Conservation (phyloP, 1,284 basidiomycete species). For the Trichosporon faecale region DNA sequence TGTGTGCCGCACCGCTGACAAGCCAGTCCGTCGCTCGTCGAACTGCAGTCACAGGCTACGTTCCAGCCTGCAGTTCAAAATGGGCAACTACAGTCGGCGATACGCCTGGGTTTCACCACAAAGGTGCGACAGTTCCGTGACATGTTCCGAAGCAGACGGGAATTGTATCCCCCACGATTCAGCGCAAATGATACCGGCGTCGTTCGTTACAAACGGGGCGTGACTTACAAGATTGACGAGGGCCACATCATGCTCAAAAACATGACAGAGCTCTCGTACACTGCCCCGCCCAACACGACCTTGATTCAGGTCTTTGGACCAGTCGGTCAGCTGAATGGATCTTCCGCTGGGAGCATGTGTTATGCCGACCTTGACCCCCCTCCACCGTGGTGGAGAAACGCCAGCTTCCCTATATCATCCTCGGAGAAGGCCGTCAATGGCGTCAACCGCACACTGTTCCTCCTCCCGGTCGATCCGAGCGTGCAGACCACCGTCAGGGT, state of each 20-base stretch:
- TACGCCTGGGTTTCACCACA: no score
- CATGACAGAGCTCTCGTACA: background rate
- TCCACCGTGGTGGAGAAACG: background rate
- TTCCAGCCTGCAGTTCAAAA: no score
- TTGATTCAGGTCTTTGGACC: background rate
- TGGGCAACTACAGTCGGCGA: no score
- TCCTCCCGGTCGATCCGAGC: background rate
- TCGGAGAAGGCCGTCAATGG: background rate
- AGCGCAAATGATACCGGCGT: no score
- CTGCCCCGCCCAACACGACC: background rate
- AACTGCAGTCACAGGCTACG: no score
- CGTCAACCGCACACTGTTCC: background rate
- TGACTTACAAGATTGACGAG: background rate
- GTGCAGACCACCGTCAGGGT: background rate
- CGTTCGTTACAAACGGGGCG: no score
- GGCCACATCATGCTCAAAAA: background rate
- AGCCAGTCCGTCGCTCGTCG: no score
- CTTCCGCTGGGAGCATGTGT: background rate
- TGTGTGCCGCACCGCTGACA: no score
- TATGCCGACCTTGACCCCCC: background rate
- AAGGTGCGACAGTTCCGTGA: no score
- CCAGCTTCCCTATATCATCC: background rate
- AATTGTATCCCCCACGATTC: no score
- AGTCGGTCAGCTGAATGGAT: background rate
- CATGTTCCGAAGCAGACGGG: no score